Conservation (phyloP, 805 yeast species). For the Metschnikowia henanensis region DNA sequence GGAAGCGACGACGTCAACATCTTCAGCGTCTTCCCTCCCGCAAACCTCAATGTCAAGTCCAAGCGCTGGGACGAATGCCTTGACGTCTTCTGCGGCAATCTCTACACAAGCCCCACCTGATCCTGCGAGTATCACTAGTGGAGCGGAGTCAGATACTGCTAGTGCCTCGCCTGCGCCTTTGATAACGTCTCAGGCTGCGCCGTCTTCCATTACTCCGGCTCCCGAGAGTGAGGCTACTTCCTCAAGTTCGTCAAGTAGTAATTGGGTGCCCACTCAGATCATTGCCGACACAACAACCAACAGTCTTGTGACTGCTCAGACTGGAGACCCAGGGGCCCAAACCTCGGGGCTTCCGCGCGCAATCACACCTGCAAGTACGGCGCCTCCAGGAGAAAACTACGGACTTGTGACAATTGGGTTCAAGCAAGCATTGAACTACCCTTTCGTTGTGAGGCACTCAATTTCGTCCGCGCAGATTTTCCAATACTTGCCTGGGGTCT, state of each 20-base stretch:
- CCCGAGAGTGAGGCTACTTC: conserved; percentile 2
- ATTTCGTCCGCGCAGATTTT: conserved; percentile 82
- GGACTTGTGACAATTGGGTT: conserved; percentile 74
- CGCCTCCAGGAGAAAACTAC: conserved; percentile 46
- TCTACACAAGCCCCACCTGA: neutral
- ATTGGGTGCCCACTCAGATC: conserved; percentile 40
- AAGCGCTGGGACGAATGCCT: neutral
- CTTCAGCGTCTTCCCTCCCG: neutral
- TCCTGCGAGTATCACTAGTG: neutral
- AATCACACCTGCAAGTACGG: conserved; percentile 64
- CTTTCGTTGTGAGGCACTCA: conserved; percentile 73
- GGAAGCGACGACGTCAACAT: neutral
- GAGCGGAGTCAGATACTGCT: neutral
- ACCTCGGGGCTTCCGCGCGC: conserved; percentile 70
- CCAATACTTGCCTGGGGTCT: conserved; percentile 76
- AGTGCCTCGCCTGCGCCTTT: neutral
- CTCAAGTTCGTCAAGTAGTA: conserved; percentile 12
- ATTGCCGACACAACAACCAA: conserved; percentile 25
- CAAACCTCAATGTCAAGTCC: neutral
- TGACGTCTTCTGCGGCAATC: neutral
- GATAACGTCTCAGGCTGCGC: neutral
- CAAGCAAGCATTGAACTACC: conserved; percentile 75
- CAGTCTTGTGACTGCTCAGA: conserved; percentile 4
- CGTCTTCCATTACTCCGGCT: neutral
- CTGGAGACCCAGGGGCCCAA: conserved; percentile 9